These are phyloP conservation scores for Leonotis leonurus DNA, from an alignment of 257 asterid genomes.

Conservation along the genomic window DNA sequence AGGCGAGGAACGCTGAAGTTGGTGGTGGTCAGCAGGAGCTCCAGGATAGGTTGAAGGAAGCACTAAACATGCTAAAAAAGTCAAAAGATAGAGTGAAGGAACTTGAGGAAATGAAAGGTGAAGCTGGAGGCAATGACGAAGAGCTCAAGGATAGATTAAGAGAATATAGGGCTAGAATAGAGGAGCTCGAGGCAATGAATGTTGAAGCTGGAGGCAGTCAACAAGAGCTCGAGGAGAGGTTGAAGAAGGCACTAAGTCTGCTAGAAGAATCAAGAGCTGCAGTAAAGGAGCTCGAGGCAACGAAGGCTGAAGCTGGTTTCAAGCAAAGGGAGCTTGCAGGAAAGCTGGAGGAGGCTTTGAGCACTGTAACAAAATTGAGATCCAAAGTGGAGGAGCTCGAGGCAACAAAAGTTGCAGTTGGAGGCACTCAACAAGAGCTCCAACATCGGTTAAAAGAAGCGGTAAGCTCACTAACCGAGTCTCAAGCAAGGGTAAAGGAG, in stretches of 20 bases:
- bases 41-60: conserved; percentile 35
- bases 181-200: conserved; percentile 21
- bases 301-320: neutral
- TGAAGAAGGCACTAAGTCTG: conserved; percentile 23
- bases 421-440: conserved; percentile 24
- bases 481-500: conserved; percentile 39
- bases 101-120: conserved; percentile 16
- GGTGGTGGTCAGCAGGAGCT: conserved; percentile 17
- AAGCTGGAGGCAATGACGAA: conserved; percentile 11
- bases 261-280: conserved; percentile 37
- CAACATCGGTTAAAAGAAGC: conserved; percentile 36
- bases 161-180: conserved; percentile 37
- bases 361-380: conserved; percentile 28
- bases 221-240: conserved; percentile 35
- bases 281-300: conserved; percentile 48
- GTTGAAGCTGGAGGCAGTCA: conserved; percentile 18
- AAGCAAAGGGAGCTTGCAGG: conserved; percentile 35
- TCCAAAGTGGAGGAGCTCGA: conserved; percentile 35
- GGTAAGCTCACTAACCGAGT: conserved; percentile 27
- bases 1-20: conserved; percentile 19
- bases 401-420: conserved; percentile 18
- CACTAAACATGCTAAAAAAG: conserved; percentile 26
- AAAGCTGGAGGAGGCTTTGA: conserved; percentile 36
- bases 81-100: conserved; percentile 41
- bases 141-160: conserved; percentile 42